Conservation (phyloP, 225 moss, liverwort and hornwort species). For the Polytrichum commune region DNA sequence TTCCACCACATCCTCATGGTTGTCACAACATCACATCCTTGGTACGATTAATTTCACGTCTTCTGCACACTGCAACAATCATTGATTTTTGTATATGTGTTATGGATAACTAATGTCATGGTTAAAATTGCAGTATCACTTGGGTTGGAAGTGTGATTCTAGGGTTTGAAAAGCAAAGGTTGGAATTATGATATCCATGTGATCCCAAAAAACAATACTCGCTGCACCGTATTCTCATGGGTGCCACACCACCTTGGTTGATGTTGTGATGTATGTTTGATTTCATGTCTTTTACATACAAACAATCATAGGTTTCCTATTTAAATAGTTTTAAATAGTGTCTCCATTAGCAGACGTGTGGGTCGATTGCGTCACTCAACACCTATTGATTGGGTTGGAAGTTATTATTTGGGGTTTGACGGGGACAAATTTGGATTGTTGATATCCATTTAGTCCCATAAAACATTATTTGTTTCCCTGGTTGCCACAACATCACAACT, state of each 20-base stretch:
- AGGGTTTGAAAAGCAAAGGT: too few relatives aligned
- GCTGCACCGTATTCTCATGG: constrained; percentile 40
- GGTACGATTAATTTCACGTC: constrained; percentile 6
- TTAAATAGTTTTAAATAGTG: too few relatives aligned
- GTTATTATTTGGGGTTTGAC: background rate
- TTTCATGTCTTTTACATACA: background rate
- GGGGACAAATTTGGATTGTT: too few relatives aligned
- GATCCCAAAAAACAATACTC: constrained; percentile 37
- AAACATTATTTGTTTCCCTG: background rate
- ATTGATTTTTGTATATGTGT: too few relatives aligned
- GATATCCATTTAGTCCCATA: too few relatives aligned
- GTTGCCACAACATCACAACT: background rate
- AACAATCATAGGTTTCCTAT: background rate
- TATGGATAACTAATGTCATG: too few relatives aligned
- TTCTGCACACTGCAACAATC: background rate
- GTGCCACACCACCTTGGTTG: constrained; percentile 41
- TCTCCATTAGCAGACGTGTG: too few relatives aligned
- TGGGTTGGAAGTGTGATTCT: too few relatives aligned
- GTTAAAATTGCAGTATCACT: too few relatives aligned
- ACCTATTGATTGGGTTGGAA: too few relatives aligned
- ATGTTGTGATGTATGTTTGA: too few relatives aligned
- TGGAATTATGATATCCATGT: constrained; percentile 13
- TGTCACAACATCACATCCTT: constrained; percentile 53
- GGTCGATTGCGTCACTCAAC: too few relatives aligned
- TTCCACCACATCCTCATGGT: constrained; percentile 46